Evolutionary conservation across 2,329 filamentous ascomycete species (phyloP).

Genomic region (Colletotrichum godetiae): DNA sequence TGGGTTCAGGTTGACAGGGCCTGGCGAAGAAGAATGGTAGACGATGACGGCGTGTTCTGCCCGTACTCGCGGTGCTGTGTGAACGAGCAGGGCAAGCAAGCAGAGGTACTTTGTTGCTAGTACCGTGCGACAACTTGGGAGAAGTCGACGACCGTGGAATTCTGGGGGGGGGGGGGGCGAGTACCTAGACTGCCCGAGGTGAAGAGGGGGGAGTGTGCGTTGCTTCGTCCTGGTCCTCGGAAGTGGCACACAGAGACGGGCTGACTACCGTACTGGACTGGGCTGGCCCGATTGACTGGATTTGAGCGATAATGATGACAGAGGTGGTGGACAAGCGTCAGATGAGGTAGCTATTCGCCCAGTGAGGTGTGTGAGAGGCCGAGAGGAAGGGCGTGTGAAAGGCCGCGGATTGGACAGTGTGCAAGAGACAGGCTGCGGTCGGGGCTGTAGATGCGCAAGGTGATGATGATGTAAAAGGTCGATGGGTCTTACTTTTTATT

Average conservation of each 20-base stretch:
- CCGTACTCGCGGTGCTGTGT: neutral
- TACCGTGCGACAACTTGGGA: neutral
- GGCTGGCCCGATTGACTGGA: neutral
- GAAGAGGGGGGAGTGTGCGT: neutral
- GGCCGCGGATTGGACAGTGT: neutral
- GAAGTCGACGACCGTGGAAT: neutral
- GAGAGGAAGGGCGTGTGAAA: neutral
- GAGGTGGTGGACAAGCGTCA: constrained; percentile 15
- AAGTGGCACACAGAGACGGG: neutral
- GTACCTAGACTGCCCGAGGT: no score
- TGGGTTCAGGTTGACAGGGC: constrained; percentile 20
- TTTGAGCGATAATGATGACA: constrained; percentile 26
- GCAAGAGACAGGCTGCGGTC: neutral
- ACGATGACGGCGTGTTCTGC: constrained; percentile 27
- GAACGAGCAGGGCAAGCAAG: neutral
- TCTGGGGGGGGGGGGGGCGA: constrained; percentile 14
- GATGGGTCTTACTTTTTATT: neutral
- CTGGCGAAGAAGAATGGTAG: constrained; percentile 9
- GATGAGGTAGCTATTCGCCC: constrained; percentile 7
- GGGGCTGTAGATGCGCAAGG: neutral
- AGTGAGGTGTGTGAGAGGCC: neutral
- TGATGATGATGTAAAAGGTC: neutral
- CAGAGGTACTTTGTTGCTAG: neutral
- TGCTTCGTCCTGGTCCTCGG: neutral
- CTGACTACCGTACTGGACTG: neutral